Conservation (phyloP, 2,329 filamentous ascomycete genomes). For the Aureobasidium sp. region DNA sequence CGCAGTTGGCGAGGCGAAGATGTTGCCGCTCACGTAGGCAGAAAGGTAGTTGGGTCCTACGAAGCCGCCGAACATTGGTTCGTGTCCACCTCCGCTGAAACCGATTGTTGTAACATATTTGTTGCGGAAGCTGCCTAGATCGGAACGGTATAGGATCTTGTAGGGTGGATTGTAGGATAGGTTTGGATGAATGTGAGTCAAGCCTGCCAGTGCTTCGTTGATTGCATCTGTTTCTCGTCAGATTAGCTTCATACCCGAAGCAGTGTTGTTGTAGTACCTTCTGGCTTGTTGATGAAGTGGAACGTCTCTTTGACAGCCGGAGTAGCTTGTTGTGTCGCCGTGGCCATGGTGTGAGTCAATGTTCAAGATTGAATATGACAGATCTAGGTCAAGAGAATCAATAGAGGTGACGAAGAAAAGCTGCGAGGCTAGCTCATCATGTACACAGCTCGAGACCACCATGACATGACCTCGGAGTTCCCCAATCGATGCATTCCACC, state of each 20-base stretch:
- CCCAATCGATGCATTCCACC: neutral
- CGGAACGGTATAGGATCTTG: slow-evolving; percentile 29
- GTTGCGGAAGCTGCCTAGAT: slow-evolving; percentile 23
- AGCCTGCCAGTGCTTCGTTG: slow-evolving; percentile 27
- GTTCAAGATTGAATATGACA: neutral
- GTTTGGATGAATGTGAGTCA: slow-evolving; percentile 26
- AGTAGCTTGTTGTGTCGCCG: neutral
- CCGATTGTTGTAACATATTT: slow-evolving; percentile 28
- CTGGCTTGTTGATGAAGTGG: slow-evolving; percentile 28
- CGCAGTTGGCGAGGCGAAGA: slow-evolving; percentile 56
- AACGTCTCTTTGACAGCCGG: slow-evolving; percentile 22
- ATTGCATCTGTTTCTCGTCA: slow-evolving; percentile 20
- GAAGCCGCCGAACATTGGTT: slow-evolving; percentile 57
- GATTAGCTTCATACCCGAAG: neutral
- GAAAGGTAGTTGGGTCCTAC: slow-evolving; percentile 55
- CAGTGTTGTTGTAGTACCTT: neutral
- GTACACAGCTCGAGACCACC: neutral
- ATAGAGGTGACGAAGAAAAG: neutral
- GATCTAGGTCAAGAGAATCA: neutral
- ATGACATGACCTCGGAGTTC: neutral
- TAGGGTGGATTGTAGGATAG: slow-evolving; percentile 26
- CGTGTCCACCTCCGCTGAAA: slow-evolving; percentile 33
- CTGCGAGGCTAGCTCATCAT: neutral
- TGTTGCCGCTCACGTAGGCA: slow-evolving; percentile 52
- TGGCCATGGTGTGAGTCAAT: neutral